Percentiles rank a stretch among this genome's conserved stretches.
phyloP scores from a whole-genome alignment of 2,329 filamentous ascomycete genomes.

The Chrysoporthe austroafricana region DNA sequence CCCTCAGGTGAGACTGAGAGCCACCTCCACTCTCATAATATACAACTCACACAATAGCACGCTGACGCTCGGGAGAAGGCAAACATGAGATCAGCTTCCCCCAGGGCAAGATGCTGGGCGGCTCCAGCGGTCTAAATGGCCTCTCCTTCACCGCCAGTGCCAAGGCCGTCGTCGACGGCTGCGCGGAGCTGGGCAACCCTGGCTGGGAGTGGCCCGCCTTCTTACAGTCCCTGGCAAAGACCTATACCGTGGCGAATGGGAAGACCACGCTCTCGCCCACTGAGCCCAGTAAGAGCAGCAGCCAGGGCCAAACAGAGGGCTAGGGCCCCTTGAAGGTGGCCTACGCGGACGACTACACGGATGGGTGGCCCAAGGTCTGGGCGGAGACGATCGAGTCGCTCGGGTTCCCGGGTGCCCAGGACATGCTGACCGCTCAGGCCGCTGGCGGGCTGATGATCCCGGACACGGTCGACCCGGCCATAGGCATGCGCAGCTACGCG shows the following conservation, averaged over 20 bases:
- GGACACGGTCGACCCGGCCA: too few species aligned
- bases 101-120: neutral
- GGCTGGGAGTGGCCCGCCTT: slow-evolving; percentile 29
- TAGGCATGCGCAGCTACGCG: slow-evolving; percentile 27
- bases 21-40: neutral
- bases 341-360: neutral
- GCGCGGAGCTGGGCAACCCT: slow-evolving; percentile 28
- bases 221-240: slow-evolving; percentile 10
- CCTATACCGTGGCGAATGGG: slow-evolving; percentile 8
- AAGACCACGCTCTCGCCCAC: slow-evolving; percentile 18
- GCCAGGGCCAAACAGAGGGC: too few species aligned
- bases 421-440: too few species aligned
- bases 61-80: too few species aligned
- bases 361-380: slow-evolving; percentile 26
- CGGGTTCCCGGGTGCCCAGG: neutral
- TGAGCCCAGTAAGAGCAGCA: too few species aligned
- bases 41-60: too few species aligned
- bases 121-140: slow-evolving; percentile 9
- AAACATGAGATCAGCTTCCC: neutral
- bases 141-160: slow-evolving; percentile 32
- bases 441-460: too few species aligned
- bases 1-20: neutral
- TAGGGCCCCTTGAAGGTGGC: too few species aligned
- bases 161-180: slow-evolving; percentile 27
- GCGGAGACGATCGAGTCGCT: slow-evolving; percentile 21